A percentile compares a stretch with the other conserved stretches of the same genome.
These are phyloP conservation scores for Sugiyamaella qingdaonensis DNA, from an alignment of 805 yeast species.

Conservation along the genomic window DNA sequence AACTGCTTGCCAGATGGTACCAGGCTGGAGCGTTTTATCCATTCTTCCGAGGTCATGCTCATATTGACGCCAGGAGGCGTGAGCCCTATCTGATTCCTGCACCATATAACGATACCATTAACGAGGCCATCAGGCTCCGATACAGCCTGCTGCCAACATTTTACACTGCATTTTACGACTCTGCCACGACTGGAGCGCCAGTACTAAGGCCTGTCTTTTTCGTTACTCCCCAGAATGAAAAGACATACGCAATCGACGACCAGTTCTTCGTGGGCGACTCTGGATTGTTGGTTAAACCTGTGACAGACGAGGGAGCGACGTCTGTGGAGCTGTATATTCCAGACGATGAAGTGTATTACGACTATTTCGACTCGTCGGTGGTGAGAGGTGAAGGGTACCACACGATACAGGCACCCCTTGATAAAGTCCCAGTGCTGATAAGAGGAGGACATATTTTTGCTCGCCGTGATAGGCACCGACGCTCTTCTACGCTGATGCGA, in stretches of 20 bases:
- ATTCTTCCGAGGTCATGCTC: slow-evolving; percentile 95
- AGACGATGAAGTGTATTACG: slow-evolving; percentile 36
- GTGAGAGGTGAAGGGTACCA: slow-evolving; percentile 40
- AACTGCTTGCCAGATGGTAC: slow-evolving; percentile 86
- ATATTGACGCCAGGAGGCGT: slow-evolving; percentile 84
- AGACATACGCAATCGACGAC: slow-evolving; percentile 64
- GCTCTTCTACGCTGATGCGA: slow-evolving; percentile 71
- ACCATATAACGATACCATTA: slow-evolving; percentile 60
- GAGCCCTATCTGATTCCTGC: slow-evolving; percentile 89
- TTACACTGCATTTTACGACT: slow-evolving; percentile 71
- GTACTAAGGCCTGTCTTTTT: slow-evolving; percentile 43
- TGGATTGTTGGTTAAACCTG: slow-evolving; percentile 77
- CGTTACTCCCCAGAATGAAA: slow-evolving; percentile 35
- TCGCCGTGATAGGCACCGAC: slow-evolving; percentile 67
- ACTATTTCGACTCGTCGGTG: slow-evolving; percentile 26
- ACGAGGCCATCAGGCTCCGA: slow-evolving; percentile 68
- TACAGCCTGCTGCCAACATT: slow-evolving; percentile 72
- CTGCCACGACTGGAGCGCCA: slow-evolving; percentile 61
- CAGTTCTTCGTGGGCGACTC: slow-evolving; percentile 72
- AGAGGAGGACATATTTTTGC: slow-evolving; percentile 77
- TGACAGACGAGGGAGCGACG: slow-evolving; percentile 51
- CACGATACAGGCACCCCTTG: slow-evolving; percentile 43
- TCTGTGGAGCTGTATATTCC: slow-evolving; percentile 46
- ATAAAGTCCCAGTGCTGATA: slow-evolving; percentile 64
- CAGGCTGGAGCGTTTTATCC: slow-evolving; percentile 97